Evolutionary conservation across 176 grass and related monocot species (phyloP).

Genomic region (Leersia perrieri): DNA sequence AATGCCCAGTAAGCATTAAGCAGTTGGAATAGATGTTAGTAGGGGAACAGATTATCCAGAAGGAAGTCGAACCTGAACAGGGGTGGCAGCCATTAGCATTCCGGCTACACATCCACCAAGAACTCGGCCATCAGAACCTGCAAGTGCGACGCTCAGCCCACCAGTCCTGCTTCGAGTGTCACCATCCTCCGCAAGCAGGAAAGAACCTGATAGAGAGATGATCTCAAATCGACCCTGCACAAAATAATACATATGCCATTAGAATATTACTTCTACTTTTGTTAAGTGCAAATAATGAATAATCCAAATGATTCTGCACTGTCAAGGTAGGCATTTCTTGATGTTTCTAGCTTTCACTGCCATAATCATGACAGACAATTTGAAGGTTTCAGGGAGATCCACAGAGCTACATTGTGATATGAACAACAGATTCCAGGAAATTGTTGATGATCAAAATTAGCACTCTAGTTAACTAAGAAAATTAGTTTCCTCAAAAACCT

Average conservation of each 20-base stretch:
- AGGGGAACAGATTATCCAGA: neutral
- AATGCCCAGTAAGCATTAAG: neutral
- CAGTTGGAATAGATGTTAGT: neutral
- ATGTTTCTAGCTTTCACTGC: neutral
- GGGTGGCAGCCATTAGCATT: constrained; percentile 84
- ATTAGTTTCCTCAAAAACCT: constrained; percentile 1
- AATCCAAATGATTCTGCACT: neutral
- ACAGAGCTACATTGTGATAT: neutral
- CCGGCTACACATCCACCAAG: constrained; percentile 96
- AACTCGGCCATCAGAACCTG: constrained; percentile 93
- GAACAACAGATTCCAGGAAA: neutral
- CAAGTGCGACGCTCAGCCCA: constrained; percentile 82
- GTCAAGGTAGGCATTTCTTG: neutral
- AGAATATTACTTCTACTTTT: neutral
- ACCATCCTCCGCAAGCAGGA: constrained; percentile 88
- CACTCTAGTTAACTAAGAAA: neutral
- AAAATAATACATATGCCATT: constrained; percentile 1
- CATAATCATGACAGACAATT: neutral
- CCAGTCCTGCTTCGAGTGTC: constrained; percentile 91
- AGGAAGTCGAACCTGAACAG: constrained; percentile 64
- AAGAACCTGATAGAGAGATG: constrained; percentile 95
- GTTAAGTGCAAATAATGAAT: neutral
- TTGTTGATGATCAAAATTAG: too few relatives aligned
- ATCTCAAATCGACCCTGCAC: constrained; percentile 96
- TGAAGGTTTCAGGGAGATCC: neutral